phyloP scores from a whole-genome alignment of 169 alveolate genomes.

The Eimeria zaria region DNA sequence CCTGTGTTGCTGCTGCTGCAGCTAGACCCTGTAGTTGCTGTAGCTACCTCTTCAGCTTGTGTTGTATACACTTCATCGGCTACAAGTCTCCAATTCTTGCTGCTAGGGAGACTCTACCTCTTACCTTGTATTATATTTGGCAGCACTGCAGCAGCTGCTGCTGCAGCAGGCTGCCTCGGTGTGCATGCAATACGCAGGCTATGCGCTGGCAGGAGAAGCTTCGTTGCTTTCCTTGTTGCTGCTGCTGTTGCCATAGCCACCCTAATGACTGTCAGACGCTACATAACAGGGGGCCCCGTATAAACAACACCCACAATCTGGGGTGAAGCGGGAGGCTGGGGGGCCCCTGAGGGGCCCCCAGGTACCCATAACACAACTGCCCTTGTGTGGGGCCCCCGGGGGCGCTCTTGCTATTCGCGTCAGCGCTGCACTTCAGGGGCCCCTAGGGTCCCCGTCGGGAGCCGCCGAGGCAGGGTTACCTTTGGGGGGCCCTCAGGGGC shows the following conservation, averaged over 20 bases:
- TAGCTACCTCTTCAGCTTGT: conserved; percentile 83
- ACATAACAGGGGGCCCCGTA: conserved; percentile 6
- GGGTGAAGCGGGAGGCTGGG: too few species aligned
- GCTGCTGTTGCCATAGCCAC: conserved; percentile 65
- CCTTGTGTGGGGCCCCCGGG: too few species aligned
- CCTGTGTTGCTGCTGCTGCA: conserved; percentile 93
- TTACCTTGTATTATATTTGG: conserved; percentile 67
- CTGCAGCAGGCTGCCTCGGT: conserved; percentile 61
- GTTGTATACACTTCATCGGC: conserved; percentile 85
- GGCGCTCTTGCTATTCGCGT: too few species aligned
- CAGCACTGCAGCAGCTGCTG: conserved; percentile 75
- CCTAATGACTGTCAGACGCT: conserved; percentile 34
- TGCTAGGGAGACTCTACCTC: conserved; percentile 73
- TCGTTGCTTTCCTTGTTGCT: conserved; percentile 75
- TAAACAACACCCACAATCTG: too few species aligned
- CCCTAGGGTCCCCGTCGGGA: too few species aligned
- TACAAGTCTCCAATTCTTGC: conserved; percentile 84
- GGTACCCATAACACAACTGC: too few species aligned
- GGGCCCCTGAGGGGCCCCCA: too few species aligned
- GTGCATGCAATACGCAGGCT: conserved; percentile 68
- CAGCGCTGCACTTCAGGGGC: too few species aligned
- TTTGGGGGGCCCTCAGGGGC: too few species aligned
- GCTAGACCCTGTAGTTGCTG: conserved; percentile 88
- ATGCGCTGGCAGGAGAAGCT: conserved; percentile 58
- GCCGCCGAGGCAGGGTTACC: too few species aligned